Evolutionary conservation across 371 early-diverging fungal genomes (phyloP).

Genomic region (Mortierella sp.): DNA sequence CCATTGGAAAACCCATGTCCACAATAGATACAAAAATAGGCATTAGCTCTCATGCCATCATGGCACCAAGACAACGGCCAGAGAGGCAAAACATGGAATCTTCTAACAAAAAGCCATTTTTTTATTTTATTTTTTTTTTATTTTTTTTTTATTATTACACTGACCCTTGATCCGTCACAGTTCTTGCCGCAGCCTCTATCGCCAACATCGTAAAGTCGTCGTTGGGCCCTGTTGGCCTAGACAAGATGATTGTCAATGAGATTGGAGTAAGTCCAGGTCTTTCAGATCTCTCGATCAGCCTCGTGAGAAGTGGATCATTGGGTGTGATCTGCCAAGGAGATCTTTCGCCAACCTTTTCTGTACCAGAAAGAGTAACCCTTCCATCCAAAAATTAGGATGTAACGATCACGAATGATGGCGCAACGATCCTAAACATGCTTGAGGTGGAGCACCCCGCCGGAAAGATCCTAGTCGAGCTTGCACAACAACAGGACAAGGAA

Average conservation of each 20-base stretch:
- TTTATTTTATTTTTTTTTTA: constrained; percentile 1
- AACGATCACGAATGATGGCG: constrained; percentile 99
- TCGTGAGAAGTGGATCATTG: no score
- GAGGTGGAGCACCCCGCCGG: constrained; percentile 99
- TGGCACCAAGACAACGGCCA: no score
- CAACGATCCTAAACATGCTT: constrained; percentile 97
- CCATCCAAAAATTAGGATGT: constrained; percentile 79
- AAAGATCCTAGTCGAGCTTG: constrained; percentile 97
- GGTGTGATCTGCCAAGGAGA: no score
- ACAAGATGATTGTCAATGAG: constrained; percentile 99
- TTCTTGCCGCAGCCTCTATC: constrained; percentile 83
- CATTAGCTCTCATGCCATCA: no score
- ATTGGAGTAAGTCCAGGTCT: constrained; percentile 84
- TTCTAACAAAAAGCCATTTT: constrained; percentile 3
- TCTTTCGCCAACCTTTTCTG: background rate
- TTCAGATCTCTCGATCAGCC: no score
- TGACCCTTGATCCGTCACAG: constrained; percentile 35
- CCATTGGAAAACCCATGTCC: constrained; percentile 4
- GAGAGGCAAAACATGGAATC: background rate
- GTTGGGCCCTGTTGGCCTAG: constrained; percentile 99
- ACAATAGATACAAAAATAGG: no score
- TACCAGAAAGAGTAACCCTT: background rate
- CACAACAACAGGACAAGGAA: constrained; percentile 99
- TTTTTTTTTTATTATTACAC: background rate
- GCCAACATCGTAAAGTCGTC: constrained; percentile 99